Conservation (phyloP, 768 basidiomycete genomes). For the Pisolithus orientalis region DNA sequence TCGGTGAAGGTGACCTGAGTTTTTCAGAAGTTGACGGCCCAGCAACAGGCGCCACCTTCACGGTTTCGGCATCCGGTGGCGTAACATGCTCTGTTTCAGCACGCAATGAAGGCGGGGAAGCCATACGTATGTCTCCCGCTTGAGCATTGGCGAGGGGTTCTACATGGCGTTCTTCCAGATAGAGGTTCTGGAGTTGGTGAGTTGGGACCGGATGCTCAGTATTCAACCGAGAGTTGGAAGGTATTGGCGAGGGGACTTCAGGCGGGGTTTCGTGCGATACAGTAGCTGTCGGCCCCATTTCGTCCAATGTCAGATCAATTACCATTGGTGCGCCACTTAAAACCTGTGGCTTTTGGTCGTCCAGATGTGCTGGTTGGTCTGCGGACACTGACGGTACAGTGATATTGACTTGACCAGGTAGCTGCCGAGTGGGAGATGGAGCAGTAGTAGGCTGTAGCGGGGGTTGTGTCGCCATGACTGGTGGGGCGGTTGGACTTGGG, state of each 20-base stretch:
- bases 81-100: conserved; percentile 9
- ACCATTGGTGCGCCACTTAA: background rate
- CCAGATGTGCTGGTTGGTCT: background rate
- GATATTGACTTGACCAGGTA: background rate
- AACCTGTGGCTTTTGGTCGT: background rate
- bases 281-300: background rate
- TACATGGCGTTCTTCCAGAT: background rate
- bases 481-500: too few relatives aligned
- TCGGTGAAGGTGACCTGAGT: conserved; percentile 7
- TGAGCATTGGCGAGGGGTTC: background rate
- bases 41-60: background rate
- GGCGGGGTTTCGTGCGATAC: background rate
- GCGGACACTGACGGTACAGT: background rate
- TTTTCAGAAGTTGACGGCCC: conserved; percentile 1
- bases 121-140: conserved; percentile 17
- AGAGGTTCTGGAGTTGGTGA: background rate
- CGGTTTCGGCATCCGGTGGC: background rate
- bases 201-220: background rate
- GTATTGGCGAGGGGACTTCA: background rate
- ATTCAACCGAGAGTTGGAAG: background rate
- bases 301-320: background rate
- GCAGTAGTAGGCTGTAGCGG: background rate
- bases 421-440: background rate
- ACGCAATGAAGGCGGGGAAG: conserved; percentile 7
- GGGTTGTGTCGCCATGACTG: background rate